Evolutionary conservation across 345 rosid species (phyloP), one percentile per base, ranked within the genome.

Genomic region (Cardamine occulta): DNA sequence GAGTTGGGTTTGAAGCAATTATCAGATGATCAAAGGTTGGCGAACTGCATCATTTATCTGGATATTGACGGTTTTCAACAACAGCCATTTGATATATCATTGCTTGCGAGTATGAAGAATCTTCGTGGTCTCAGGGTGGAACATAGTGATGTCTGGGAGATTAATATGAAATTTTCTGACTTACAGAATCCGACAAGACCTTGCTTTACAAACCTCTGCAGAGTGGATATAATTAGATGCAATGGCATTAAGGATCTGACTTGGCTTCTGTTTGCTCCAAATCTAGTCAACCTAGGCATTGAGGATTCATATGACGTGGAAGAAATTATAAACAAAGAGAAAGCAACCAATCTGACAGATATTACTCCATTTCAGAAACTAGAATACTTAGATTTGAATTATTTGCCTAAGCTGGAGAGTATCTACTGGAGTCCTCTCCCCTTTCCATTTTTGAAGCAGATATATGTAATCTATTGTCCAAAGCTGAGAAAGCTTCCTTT

Each of bases 301-400:
- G 19, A 19, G 0, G 0, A 3, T 0, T 63, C 7, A 14, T 0
- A 0, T 1, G 53, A 21, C 13, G 18, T 63, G 19, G 19, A 19
- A 19, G 19, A 19, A 19, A 19, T 19, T 19, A 19, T 19, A 19
- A 19, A 19, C 19, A 24, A 24, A 40, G 34, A 63, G 32, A 63
- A n/a, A 57, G 40, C 13, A 57, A 8, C 62, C 13, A 14, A 28
- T 7, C 12, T 28, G 0, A 55, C 37, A 55, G 62, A 19, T 14
- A n/a, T 57, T 29, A 57, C 8, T 0, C 40, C 62, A n/a, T 57
- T 57, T 31, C 24, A 8, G 14, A 57, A 57, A 17, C 7, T 57
- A 31, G 39, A 18, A 53, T 0, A 0, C 3, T 26, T 11, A 0
- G 0, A 0, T 0, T 5, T 28, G 14, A 0, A 0, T 0, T 0